Evolutionary conservation across 441 rosid species (phyloP), one percentile per base, ranked within the genome.

Genomic region (Aleurites moluccanus): DNA sequence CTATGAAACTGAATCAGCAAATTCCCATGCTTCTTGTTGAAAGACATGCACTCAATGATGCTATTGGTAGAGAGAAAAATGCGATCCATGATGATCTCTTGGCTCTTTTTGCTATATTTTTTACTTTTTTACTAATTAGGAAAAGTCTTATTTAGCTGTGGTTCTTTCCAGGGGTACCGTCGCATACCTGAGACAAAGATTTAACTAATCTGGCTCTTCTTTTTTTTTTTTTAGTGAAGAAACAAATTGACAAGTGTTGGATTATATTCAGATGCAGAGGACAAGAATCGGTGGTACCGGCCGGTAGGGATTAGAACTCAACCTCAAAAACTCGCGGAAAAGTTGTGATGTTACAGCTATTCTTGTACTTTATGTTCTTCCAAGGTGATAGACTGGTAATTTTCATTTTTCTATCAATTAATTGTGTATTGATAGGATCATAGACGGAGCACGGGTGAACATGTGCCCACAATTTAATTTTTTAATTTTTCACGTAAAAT

Each of bases 1-100:
- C 86, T 70, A 94, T 94, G 99, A 92, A 74, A 80, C 80, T 92
- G 70, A 95, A 92, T 66, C 96, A 92, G 73, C 91, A 92, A 70
- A 92, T 94, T 80, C 98, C 99, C 5, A 87, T 94, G 98, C 93
- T 92, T 82, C 88, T 94, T 28, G 97, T 92, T 42, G 91, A 91
- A 84, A 81, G 97, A 81, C 90, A 89, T 72, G 96, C 98, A 35
- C 96, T 94, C 2, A 92, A 91, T 68, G 97, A 94, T 80, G 98
- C 97, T 65, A 87, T 91, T 8, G 89, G 89, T 3, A 96, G 94
- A 38, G 96, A 94, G 83, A 91, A 94, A 80, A 82, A 87, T 63
- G 98, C 92, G 88, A 79, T 15, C 21, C 38, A 44, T 49, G 15
- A 44, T 49, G 15, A 16, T 18, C 11, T 59, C 59, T 42, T 18